Evolutionary conservation across 371 early-diverging fungal genomes (phyloP).

Genomic region (Batkoa obscura): DNA sequence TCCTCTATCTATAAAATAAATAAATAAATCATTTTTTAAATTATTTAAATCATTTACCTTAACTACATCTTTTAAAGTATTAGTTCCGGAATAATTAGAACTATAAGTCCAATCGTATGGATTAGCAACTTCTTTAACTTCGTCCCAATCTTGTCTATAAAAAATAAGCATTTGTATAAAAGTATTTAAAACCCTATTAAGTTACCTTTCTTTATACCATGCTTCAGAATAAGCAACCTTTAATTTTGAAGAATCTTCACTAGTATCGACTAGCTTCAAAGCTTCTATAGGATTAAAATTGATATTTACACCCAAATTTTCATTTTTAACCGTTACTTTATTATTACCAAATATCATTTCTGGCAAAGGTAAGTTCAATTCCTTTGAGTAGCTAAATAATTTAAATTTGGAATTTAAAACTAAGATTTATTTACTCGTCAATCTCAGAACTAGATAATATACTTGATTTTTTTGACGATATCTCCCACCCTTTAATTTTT

Average conservation of each 20-base stretch:
- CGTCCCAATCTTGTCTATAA: conserved; percentile 31
- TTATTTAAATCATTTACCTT: neutral
- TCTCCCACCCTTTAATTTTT: neutral
- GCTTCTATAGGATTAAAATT: conserved; percentile 55
- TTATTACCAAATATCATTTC: conserved; percentile 91
- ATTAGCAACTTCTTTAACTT: conserved; percentile 59
- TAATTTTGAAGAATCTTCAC: conserved; percentile 24
- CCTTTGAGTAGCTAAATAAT: conserved; percentile 4
- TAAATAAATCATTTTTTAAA: neutral
- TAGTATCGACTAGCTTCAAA: conserved; percentile 37
- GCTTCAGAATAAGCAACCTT: conserved; percentile 57
- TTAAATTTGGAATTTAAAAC: neutral
- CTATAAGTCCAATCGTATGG: conserved; percentile 93
- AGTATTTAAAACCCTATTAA: neutral
- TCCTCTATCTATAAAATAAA: conserved; percentile 10
- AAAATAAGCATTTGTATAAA: neutral
- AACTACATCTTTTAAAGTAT: neutral
- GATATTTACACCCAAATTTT: conserved; percentile 20
- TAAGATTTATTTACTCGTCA: neutral
- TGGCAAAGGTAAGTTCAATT: conserved; percentile 58
- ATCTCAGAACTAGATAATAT: neutral
- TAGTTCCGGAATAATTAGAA: conserved; percentile 52
- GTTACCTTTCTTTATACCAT: conserved; percentile 61
- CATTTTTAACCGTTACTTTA: conserved; percentile 24
- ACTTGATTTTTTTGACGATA: neutral